Base-by-base conservation (phyloP, 2,329 filamentous ascomycete genomes). In the Penicillium nordicum region DNA sequence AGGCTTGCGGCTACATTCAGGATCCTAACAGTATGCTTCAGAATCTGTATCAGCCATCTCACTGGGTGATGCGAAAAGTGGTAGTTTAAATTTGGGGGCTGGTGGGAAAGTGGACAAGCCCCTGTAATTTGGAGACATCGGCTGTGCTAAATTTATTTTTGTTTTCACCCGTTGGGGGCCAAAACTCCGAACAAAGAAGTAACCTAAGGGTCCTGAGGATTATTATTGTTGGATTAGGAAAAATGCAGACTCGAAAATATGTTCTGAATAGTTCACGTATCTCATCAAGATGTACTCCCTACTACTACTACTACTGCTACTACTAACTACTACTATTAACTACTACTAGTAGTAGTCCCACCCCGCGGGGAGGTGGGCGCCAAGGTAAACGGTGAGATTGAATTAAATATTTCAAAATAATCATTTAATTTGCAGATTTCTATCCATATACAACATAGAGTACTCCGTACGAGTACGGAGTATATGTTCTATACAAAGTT, bases 21-120 rank as follows among this genome's bases (percentile, higher is more conserved):
- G 90, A 97, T 68, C 76, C 82, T 14, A 78, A 85, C 50, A 96
- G 92, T 68, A 94, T 99, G 90, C 76, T 97, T 66, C 87, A 88
- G 70, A 94, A 88, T 55, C 82, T 84, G 6, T 99, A 97, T 72
- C 80, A 80, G 58, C 90, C 90, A 16, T 89, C 86, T 53, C 86
- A 89, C 60, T 99, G 94, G 94, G 80, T 96, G 29, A 93, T 90
- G 34, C 84, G 88, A 59, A 99, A 96, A 76, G 57, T 50, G 36
- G 36, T 45, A 38, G n/a, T 11, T 42, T 44, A 55, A 49, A 27
- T 32, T 12, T 30, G 27, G 38, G 38, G 41, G 46, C n/a, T 32
- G 45, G 41, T 16, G 16, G 25, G 23, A 37, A 44, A 32, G 30
- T 3, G 38, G 45, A 37, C 23, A 23, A 32, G 32, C 30, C 29